Conservation (phyloP, 2,329 filamentous ascomycete species). For the Diplodia mutila region DNA sequence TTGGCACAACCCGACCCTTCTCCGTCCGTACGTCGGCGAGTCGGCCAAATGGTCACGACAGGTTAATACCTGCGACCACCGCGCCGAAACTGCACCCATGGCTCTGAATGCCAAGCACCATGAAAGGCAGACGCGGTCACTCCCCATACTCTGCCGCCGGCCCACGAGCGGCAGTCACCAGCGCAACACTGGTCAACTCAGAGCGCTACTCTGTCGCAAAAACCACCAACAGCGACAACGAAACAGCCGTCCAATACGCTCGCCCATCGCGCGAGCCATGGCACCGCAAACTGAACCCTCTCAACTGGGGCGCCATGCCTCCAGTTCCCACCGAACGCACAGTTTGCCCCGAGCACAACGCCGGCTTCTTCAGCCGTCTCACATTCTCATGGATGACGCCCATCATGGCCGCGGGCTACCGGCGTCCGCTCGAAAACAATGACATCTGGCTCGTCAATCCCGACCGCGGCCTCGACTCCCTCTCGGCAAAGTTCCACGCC, state of each 20-base stretch:
- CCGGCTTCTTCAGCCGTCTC: conserved; percentile 72
- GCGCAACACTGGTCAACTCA: conserved; percentile 32
- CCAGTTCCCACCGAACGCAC: conserved; percentile 58
- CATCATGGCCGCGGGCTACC: conserved; percentile 79
- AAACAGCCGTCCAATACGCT: conserved; percentile 18
- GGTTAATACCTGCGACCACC: background rate
- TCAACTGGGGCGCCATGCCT: conserved; percentile 55
- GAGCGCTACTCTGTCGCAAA: background rate
- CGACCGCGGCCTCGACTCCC: conserved; percentile 68
- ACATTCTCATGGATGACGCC: conserved; percentile 91
- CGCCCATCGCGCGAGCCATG: conserved; percentile 44
- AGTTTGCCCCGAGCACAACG: conserved; percentile 70
- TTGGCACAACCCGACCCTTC: background rate
- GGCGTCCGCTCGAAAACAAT: conserved; percentile 76
- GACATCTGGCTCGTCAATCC: conserved; percentile 93
- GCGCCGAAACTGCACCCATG: background rate
- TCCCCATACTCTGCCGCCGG: background rate
- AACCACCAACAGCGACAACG: conserved; percentile 32
- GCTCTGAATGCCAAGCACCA: background rate
- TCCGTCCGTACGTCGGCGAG: background rate
- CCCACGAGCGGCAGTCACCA: conserved; percentile 27
- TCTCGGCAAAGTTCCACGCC: conserved; percentile 67
- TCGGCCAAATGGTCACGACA: background rate
- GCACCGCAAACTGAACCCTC: conserved; percentile 59
- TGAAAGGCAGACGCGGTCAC: background rate